A percentile compares a stretch with the other conserved stretches of the same genome.
These are phyloP conservation scores for Oleoguttula mirabilis DNA, from an alignment of 495 filamentous ascomycete species.

Conservation along the genomic window DNA sequence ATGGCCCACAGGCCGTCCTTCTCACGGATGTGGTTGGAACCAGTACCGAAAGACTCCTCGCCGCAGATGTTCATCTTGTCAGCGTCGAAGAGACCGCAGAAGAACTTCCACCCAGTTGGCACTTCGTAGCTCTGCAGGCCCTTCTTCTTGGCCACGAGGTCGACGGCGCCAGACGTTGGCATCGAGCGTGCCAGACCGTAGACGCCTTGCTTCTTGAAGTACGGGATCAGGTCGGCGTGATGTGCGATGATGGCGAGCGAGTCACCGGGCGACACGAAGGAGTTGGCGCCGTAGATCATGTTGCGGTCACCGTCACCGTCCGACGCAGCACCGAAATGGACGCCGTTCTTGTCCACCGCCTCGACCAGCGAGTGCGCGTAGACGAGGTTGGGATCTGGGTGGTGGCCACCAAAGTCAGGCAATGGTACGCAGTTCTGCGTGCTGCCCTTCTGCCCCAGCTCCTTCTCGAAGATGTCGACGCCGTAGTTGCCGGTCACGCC, in stretches of 20 bases:
- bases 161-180: conserved; percentile 91
- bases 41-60: conserved; percentile 95
- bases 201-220: conserved; percentile 93
- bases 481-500: conserved; percentile 95
- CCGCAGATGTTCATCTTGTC: conserved; percentile 98
- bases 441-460: conserved; percentile 71
- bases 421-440: conserved; percentile 88
- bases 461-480: conserved; percentile 83
- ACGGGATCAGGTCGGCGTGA: conserved; percentile 87
- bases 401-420: conserved; percentile 90
- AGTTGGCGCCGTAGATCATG: conserved; percentile 98
- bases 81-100: conserved; percentile 94
- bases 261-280: conserved; percentile 94
- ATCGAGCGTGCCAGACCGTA: conserved; percentile 91
- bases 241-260: conserved; percentile 95
- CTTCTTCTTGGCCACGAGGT: conserved; percentile 88
- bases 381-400: conserved; percentile 97
- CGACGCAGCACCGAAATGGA: conserved; percentile 92
- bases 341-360: conserved; percentile 75
- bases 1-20: conserved; percentile 98
- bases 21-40: conserved; percentile 98
- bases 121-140: conserved; percentile 90
- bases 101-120: conserved; percentile 99
- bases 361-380: conserved; percentile 94
- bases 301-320: conserved; percentile 98